phyloP scores from a whole-genome alignment of 495 filamentous ascomycete species.

The Filosporella fistucella region DNA sequence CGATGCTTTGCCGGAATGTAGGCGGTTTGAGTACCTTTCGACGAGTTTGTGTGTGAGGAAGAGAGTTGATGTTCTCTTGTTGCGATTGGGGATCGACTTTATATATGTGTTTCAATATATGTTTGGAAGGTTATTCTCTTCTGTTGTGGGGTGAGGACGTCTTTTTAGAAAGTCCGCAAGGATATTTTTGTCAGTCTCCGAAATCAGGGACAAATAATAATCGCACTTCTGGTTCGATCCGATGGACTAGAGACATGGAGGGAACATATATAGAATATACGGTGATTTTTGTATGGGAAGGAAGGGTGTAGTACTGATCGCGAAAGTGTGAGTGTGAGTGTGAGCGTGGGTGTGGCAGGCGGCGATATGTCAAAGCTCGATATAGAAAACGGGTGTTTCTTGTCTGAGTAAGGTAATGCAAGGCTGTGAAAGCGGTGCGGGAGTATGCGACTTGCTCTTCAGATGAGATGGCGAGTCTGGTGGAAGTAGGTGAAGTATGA shows the following conservation, averaged over 20 bases:
- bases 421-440: not conserved
- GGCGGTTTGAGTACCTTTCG: not conserved
- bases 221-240: conserved; percentile 16
- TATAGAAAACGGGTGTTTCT: not conserved
- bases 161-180: not conserved
- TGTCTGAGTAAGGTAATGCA: not conserved
- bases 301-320: not conserved
- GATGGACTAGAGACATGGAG: conserved; percentile 24
- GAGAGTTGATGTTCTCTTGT: not conserved
- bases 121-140: conserved; percentile 7
- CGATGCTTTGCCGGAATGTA: not conserved
- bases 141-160: too few species aligned
- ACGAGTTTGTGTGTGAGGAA: not conserved
- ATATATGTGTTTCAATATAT: not conserved
- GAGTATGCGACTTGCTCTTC: not conserved
- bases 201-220: conserved; percentile 20
- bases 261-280: conserved; percentile 17
- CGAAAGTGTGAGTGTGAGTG: not conserved
- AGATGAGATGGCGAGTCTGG: not conserved
- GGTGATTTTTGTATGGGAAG: not conserved
- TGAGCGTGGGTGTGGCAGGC: not conserved
- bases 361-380: not conserved
- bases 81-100: not conserved
- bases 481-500: not conserved
- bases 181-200: conserved; percentile 23